Conservation (phyloP, 139 green algal genomes). For the Zygnema cylindricum region DNA sequence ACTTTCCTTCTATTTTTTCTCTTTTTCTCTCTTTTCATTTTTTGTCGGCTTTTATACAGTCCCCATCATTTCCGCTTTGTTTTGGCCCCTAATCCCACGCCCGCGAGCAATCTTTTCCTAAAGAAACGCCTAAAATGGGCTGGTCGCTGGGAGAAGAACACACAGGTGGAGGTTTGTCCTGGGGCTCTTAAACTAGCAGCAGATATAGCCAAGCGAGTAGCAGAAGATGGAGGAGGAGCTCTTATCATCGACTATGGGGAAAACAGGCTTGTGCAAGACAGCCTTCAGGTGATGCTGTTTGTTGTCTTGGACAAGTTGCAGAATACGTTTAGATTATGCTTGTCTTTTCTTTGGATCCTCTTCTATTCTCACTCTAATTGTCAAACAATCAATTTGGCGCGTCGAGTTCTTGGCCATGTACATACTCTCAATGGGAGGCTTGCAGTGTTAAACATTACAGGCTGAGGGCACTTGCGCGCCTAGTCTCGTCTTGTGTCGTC, state of each 20-base stretch:
- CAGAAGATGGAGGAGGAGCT: conserved; percentile 76
- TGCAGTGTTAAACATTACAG: no score
- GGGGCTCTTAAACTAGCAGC: conserved; percentile 76
- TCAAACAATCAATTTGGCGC: no score
- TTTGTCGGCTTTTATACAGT: background rate
- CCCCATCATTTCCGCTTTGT: conserved; percentile 66
- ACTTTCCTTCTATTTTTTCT: conserved; percentile 3
- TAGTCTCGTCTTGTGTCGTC: no score
- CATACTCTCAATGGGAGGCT: no score
- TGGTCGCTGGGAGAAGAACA: background rate
- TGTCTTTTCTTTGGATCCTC: no score
- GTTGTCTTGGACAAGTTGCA: no score
- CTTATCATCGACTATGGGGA: conserved; percentile 95
- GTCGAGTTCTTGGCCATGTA: no score
- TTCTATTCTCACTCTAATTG: no score
- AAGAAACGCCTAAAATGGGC: conserved; percentile 69
- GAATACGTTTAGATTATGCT: no score
- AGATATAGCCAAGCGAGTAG: conserved; percentile 75
- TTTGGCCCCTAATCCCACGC: conserved; percentile 76
- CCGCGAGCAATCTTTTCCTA: conserved; percentile 73
- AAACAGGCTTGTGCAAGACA: conserved; percentile 76
- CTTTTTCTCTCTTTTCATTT: conserved; percentile 10
- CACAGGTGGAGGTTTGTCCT: conserved; percentile 63
- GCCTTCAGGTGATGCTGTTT: conserved; percentile 72
- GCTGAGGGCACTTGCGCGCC: no score